Evolutionary conservation across 2,329 filamentous ascomycete species (phyloP).

Genomic region (Beauveria sp.): DNA sequence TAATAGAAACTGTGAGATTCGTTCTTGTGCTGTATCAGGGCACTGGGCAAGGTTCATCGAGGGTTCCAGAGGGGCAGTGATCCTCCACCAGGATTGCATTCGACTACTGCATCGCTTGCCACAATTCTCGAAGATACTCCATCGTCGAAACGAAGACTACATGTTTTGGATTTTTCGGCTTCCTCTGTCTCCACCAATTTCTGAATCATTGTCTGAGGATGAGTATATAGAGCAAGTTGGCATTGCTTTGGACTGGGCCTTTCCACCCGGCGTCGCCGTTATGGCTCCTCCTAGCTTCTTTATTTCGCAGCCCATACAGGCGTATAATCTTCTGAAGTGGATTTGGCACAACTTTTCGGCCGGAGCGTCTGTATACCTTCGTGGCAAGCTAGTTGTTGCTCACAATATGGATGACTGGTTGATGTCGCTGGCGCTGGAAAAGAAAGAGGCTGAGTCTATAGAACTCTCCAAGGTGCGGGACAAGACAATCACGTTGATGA

Average conservation of each 20-base stretch:
- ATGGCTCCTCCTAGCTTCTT: constrained; percentile 37
- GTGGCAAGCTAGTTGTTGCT: constrained; percentile 24
- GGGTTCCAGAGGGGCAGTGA: constrained; percentile 24
- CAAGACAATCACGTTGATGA: constrained; percentile 6
- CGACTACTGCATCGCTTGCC: constrained; percentile 34
- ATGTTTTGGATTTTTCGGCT: constrained; percentile 34
- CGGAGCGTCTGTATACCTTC: constrained; percentile 8
- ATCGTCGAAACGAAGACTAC: constrained; percentile 18
- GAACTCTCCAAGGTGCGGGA: neutral
- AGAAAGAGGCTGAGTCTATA: constrained; percentile 3
- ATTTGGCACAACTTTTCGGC: constrained; percentile 20
- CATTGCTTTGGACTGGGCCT: constrained; percentile 22
- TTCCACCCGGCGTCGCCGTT: constrained; percentile 26
- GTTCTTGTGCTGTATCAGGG: constrained; percentile 32
- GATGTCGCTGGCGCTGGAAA: constrained; percentile 20
- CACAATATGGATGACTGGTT: constrained; percentile 24
- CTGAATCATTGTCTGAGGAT: constrained; percentile 6
- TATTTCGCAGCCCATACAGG: constrained; percentile 28
- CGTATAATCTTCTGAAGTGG: constrained; percentile 30
- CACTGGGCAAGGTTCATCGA: constrained; percentile 40
- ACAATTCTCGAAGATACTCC: constrained; percentile 26
- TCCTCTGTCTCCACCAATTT: neutral
- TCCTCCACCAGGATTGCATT: constrained; percentile 38
- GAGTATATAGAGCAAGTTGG: constrained; percentile 5
- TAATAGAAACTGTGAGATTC: constrained; percentile 34